Conservation (phyloP, 1,139 yeast species). For the Yamadazyma spencermartinsiae region DNA sequence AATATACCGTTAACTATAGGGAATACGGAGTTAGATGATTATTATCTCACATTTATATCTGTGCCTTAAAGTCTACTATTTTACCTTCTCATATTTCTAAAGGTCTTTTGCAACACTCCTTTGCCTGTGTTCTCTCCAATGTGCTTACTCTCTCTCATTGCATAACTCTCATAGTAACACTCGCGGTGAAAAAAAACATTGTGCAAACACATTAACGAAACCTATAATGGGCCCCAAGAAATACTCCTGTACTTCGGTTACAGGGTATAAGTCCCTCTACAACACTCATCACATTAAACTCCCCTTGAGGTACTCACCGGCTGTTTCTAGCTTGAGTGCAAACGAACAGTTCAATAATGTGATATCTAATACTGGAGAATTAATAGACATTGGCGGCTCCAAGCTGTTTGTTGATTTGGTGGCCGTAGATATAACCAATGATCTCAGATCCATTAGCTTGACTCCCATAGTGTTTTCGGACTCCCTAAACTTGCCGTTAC, state of each 20-base stretch:
- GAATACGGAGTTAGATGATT: no score
- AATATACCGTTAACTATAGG: no score
- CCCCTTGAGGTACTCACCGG: constrained; percentile 34
- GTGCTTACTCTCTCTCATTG: neutral
- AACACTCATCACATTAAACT: constrained; percentile 22
- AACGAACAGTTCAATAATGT: constrained; percentile 26
- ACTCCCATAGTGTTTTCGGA: constrained; percentile 26
- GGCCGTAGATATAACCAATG: constrained; percentile 30
- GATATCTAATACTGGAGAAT: constrained; percentile 25
- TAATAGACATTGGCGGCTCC: constrained; percentile 21
- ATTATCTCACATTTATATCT: no score
- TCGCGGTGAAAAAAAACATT: no score
- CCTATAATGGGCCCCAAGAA: constrained; percentile 3
- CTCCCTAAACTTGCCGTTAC: constrained; percentile 21
- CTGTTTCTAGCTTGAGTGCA: constrained; percentile 7
- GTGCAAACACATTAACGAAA: neutral
- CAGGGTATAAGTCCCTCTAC: constrained; percentile 28
- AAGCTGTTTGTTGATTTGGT: constrained; percentile 24
- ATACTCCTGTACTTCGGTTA: constrained; percentile 22
- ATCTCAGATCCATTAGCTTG: constrained; percentile 29
- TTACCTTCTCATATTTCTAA: no score
- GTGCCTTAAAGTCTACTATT: no score
- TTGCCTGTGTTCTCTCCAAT: neutral
- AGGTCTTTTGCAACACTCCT: neutral
- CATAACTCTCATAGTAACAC: neutral